Evolutionary conservation across 805 yeast species (phyloP).

Genomic region (Nadsonia fulvescens): DNA sequence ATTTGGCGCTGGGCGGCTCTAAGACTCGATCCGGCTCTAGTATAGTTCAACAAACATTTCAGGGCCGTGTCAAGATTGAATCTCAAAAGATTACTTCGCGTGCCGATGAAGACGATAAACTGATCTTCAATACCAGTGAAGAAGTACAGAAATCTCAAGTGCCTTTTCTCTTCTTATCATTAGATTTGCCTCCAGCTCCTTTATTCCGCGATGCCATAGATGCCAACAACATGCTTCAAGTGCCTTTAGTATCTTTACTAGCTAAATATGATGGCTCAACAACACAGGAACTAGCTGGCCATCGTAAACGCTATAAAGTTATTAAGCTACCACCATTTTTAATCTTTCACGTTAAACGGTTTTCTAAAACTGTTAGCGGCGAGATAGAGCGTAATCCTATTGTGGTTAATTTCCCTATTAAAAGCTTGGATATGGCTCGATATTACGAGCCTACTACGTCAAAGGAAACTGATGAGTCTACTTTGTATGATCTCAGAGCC

Average conservation of each 20-base stretch:
- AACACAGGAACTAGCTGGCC: slow-evolving; percentile 19
- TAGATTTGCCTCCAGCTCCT: slow-evolving; percentile 44
- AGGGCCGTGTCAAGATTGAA: slow-evolving; percentile 31
- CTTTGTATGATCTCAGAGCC: slow-evolving; percentile 27
- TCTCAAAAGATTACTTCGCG: slow-evolving; percentile 14
- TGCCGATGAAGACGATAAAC: slow-evolving; percentile 13
- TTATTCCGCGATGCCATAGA: slow-evolving; percentile 32
- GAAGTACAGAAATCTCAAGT: slow-evolving; percentile 9
- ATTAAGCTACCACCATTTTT: slow-evolving; percentile 33
- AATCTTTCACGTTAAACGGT: slow-evolving; percentile 39
- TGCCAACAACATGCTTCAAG: slow-evolving; percentile 30
- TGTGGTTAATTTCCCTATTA: slow-evolving; percentile 39
- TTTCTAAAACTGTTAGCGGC: slow-evolving; percentile 19
- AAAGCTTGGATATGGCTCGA: slow-evolving; percentile 21
- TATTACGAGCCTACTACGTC: slow-evolving; percentile 12
- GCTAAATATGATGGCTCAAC: slow-evolving; percentile 17
- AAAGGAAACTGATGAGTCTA: slow-evolving; percentile 9
- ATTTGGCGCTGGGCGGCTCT: slow-evolving; percentile 17
- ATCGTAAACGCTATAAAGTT: slow-evolving; percentile 23
- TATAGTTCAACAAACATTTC: slow-evolving; percentile 26
- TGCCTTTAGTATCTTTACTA: slow-evolving; percentile 27
- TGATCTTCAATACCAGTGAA: slow-evolving; percentile 12
- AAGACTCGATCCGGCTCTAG: slow-evolving; percentile 12
- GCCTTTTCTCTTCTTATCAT: slow-evolving; percentile 33
- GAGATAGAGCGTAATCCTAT: slow-evolving; percentile 34